These are phyloP conservation scores for Pythium grandisporangium DNA, from an alignment of 352 stramenopile species.

Conservation along the genomic window DNA sequence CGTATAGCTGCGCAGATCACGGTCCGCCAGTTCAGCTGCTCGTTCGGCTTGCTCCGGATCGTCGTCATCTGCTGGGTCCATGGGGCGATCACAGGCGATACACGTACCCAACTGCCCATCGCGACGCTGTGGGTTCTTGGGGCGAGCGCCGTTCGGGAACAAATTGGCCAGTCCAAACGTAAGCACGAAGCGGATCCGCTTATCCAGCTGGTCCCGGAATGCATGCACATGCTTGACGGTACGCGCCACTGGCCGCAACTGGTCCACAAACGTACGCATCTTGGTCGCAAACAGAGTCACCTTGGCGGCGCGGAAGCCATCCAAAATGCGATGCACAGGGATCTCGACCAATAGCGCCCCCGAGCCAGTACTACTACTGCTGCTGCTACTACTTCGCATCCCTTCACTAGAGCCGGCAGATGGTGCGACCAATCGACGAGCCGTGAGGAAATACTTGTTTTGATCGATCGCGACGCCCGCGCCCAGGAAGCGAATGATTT, in stretches of 20 bases:
- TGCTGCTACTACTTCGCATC: no score
- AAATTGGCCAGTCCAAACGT: constrained; percentile 53
- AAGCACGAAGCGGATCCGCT: constrained; percentile 35
- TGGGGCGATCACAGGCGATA: constrained; percentile 51
- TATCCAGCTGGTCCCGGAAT: constrained; percentile 37
- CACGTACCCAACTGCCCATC: constrained; percentile 31
- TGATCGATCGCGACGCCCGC: constrained; percentile 48
- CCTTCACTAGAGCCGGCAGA: no score
- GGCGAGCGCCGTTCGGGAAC: constrained; percentile 36
- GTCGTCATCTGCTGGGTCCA: constrained; percentile 28
- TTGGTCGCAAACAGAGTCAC: constrained; percentile 25
- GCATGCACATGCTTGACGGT: constrained; percentile 26
- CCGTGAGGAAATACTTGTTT: constrained; percentile 47
- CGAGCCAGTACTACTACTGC: constrained; percentile 11
- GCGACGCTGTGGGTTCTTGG: constrained; percentile 16
- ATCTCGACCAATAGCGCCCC: constrained; percentile 33
- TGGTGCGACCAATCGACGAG: constrained; percentile 17
- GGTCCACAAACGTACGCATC: constrained; percentile 32
- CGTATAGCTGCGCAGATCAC: no score
- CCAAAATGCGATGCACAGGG: constrained; percentile 31
- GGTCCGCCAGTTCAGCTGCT: no score
- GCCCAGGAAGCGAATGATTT: constrained; percentile 47
- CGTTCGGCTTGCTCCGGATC: no score
- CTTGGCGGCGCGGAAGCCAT: constrained; percentile 37
- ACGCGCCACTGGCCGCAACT: constrained; percentile 28